Conservation (phyloP, 306 rosid species). For the Prunus mira region DNA sequence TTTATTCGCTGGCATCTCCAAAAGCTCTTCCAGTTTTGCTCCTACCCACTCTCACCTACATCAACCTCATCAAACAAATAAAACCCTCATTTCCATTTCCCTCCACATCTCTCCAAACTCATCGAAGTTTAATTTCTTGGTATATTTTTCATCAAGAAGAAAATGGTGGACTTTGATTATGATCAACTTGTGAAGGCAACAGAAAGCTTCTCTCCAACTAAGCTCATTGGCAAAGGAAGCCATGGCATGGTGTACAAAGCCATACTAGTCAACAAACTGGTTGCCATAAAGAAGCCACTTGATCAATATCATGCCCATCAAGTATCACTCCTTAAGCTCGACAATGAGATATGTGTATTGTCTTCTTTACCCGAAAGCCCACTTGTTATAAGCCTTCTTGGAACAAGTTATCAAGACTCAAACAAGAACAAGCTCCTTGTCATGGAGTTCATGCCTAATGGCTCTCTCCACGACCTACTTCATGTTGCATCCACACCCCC, state of each 20-base stretch:
- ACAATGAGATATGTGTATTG: conserved; percentile 39
- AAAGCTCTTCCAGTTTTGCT: conserved; percentile 19
- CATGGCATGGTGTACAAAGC: conserved; percentile 54
- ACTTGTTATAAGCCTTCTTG: conserved; percentile 35
- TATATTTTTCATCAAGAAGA: not conserved
- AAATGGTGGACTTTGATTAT: conserved; percentile 37
- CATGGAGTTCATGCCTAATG: conserved; percentile 57
- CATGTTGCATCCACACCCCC: conserved; percentile 20
- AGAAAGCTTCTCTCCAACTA: conserved; percentile 35
- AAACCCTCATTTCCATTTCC: not conserved
- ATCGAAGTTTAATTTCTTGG: not conserved
- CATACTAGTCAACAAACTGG: conserved; percentile 11
- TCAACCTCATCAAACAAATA: not conserved
- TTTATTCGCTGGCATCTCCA: conserved; percentile 40
- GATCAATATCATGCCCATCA: not conserved
- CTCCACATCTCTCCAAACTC: too few relatives aligned
- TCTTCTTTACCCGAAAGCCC: conserved; percentile 22
- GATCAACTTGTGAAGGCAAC: conserved; percentile 46
- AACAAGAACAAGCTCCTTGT: conserved; percentile 30
- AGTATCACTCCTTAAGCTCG: conserved; percentile 25
- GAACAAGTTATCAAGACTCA: conserved; percentile 25
- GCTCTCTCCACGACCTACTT: conserved; percentile 49
- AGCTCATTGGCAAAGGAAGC: conserved; percentile 57
- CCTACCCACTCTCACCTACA: conserved; percentile 2
- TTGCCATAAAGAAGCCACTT: conserved; percentile 49